Percentiles rank a stretch among this genome's conserved stretches.
phyloP scores from a whole-genome alignment of 352 stramenopile genomes.

The Blastocystis sp. region DNA sequence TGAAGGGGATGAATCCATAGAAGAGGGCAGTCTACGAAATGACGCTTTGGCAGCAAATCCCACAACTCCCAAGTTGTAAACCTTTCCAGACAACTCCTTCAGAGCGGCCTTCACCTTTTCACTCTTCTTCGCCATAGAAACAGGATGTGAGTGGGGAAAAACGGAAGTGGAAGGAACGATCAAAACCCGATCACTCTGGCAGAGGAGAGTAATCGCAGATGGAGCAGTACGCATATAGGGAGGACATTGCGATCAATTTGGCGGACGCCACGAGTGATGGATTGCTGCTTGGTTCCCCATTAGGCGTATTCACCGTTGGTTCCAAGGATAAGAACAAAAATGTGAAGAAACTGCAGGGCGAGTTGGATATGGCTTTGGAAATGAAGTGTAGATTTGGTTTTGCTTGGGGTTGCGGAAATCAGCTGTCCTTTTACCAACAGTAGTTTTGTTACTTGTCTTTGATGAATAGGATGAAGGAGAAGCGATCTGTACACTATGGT shows the following conservation, averaged over 20 bases:
- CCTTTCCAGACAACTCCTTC: constrained; percentile 29
- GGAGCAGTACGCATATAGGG: background rate
- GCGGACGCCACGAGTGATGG: background rate
- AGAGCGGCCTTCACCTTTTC: constrained; percentile 28
- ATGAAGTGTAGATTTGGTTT: background rate
- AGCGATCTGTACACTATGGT: no score
- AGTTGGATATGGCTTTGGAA: constrained; percentile 10
- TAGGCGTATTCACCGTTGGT: no score
- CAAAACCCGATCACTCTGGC: constrained; percentile 34
- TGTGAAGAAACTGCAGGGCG: background rate
- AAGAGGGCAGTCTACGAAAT: constrained; percentile 33
- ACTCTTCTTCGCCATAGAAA: constrained; percentile 21
- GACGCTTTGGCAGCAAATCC: background rate
- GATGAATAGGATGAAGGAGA: no score
- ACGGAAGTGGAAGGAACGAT: background rate
- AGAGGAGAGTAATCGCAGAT: background rate
- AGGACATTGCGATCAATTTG: background rate
- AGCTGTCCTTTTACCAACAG: no score
- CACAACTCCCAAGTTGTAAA: constrained; percentile 19
- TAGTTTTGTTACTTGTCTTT: no score
- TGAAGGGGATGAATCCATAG: constrained; percentile 52
- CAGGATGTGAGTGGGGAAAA: background rate
- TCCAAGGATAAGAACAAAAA: background rate
- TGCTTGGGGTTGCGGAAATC: no score
- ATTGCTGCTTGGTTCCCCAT: no score